Evolutionary conservation across 2,329 filamentous ascomycete genomes (phyloP).

Genomic region (Alternaria incomplexa): DNA sequence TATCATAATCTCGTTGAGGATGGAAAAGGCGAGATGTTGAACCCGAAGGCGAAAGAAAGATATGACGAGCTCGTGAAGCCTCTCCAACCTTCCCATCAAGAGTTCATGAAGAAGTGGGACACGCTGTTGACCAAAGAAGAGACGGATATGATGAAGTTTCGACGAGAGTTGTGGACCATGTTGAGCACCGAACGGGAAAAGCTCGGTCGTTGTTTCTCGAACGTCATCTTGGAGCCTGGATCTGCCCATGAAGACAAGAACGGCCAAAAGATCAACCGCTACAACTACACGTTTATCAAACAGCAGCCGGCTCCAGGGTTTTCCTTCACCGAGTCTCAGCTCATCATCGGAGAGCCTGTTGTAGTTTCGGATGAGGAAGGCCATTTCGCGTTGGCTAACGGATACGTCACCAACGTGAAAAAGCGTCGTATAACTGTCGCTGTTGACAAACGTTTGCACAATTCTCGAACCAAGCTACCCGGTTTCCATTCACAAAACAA

Average conservation of each 20-base stretch:
- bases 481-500: constrained; percentile 80
- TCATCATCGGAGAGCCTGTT: constrained; percentile 85
- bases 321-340: constrained; percentile 90
- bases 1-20: constrained; percentile 91
- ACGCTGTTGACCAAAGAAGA: constrained; percentile 92
- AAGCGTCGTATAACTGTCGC: constrained; percentile 82
- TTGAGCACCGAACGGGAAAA: constrained; percentile 85
- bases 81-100: constrained; percentile 73
- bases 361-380: constrained; percentile 96
- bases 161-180: constrained; percentile 96
- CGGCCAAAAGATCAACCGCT: constrained; percentile 87
- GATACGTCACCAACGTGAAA: constrained; percentile 81
- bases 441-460: constrained; percentile 88
- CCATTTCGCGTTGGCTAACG: constrained; percentile 92
- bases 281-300: constrained; percentile 84
- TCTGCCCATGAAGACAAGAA: constrained; percentile 73
- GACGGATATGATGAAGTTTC: constrained; percentile 83
- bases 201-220: constrained; percentile 85
- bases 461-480: constrained; percentile 75
- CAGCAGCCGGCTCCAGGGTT: constrained; percentile 66
- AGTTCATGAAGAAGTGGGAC: constrained; percentile 96
- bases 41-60: constrained; percentile 76
- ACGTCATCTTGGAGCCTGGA: constrained; percentile 81
- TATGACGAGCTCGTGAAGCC: constrained; percentile 83
- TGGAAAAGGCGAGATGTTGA: constrained; percentile 80